Conservation (phyloP, 768 basidiomycete genomes). For the Lentinus tigrinus region DNA sequence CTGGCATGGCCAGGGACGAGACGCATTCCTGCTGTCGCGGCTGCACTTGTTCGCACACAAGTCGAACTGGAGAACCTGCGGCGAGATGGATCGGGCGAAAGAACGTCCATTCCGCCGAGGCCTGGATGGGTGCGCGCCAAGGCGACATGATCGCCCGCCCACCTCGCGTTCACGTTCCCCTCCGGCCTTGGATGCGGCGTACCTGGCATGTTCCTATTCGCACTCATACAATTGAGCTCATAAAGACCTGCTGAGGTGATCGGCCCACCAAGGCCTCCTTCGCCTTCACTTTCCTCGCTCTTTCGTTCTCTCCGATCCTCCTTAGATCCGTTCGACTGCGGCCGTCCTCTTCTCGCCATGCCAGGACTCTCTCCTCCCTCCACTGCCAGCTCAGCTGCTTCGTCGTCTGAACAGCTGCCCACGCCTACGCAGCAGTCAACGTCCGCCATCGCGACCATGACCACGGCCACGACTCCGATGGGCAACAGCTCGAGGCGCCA, state of each 20-base stretch:
- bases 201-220: neutral
- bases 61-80: neutral
- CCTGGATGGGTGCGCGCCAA: neutral
- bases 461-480: constrained; percentile 1
- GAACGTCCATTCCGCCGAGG: neutral
- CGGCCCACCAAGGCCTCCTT: neutral
- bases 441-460: neutral
- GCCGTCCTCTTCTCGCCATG: constrained; percentile 2
- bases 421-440: neutral
- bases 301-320: constrained; percentile 1
- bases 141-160: neutral
- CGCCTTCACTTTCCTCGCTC: constrained; percentile 5
- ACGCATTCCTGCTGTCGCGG: neutral
- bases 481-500: constrained; percentile 14
- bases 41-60: neutral
- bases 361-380: constrained; percentile 11
- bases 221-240: neutral
- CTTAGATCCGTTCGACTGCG: neutral
- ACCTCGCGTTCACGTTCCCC: neutral
- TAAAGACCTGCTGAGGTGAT: neutral
- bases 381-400: constrained; percentile 11
- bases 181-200: neutral
- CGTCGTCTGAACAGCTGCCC: constrained; percentile 11
- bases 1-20: constrained; percentile 5
- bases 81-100: neutral